These are phyloP conservation scores for Breviolum minutum DNA, from an alignment of 73 alveolate species.

Conservation along the genomic window DNA sequence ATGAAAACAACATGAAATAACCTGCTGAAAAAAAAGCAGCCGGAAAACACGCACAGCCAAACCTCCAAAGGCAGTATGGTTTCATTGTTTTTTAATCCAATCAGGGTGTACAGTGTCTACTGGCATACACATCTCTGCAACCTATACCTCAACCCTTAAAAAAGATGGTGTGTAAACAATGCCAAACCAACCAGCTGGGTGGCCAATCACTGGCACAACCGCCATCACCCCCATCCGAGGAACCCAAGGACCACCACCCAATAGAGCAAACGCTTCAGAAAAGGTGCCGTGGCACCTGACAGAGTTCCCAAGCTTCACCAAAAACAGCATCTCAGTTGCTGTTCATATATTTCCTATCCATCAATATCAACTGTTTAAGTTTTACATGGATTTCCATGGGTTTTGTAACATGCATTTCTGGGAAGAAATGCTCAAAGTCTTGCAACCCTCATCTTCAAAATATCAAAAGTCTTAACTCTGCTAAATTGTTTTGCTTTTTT, in stretches of 20 bases:
- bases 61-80: too few species aligned
- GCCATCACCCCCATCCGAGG: not conserved
- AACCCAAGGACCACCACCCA: constrained; percentile 61
- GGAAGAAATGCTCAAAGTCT: not conserved
- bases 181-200: not conserved
- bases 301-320: not conserved
- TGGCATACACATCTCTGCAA: too few species aligned
- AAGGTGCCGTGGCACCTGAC: constrained; percentile 94
- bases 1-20: too few species aligned
- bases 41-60: too few species aligned
- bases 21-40: too few species aligned
- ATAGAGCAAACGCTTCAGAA: constrained; percentile 58
- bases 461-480: too few species aligned
- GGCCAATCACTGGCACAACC: not conserved
- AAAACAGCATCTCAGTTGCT: too few species aligned
- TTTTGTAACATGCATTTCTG: not conserved
- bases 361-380: too few species aligned
- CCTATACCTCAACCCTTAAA: not conserved
- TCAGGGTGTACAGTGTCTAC: too few species aligned
- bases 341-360: not conserved
- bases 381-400: too few species aligned
- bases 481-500: too few species aligned
- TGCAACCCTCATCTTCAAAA: not conserved
- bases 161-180: not conserved
- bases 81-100: too few species aligned